These are phyloP conservation scores for Diutina sp. DNA, from an alignment of 1,139 yeast species.

Conservation along the genomic window DNA sequence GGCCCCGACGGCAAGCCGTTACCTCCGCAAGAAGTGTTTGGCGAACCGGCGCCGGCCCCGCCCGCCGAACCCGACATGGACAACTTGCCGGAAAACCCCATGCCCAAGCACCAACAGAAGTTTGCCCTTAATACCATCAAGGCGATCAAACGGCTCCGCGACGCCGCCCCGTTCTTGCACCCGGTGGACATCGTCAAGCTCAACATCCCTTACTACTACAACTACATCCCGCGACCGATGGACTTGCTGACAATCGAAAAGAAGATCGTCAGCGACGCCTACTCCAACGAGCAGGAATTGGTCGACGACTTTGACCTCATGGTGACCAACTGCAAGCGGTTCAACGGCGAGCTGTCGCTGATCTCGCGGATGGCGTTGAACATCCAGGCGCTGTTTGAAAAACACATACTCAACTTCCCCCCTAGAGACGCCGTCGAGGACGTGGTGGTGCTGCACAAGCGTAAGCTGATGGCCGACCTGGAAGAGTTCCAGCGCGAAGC, in stretches of 20 bases:
- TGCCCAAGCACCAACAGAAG: constrained; percentile 78
- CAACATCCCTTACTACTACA: constrained; percentile 84
- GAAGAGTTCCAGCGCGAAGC: constrained; percentile 1
- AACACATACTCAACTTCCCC: constrained; percentile 89
- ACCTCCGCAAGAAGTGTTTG: background rate
- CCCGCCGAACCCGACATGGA: constrained; percentile 60
- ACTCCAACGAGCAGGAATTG: constrained; percentile 55
- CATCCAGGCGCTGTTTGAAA: constrained; percentile 84
- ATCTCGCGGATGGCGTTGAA: constrained; percentile 88
- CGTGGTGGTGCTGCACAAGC: constrained; percentile 32
- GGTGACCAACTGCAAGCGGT: constrained; percentile 68
- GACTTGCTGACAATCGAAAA: constrained; percentile 84
- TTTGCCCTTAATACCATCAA: constrained; percentile 56
- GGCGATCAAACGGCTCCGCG: constrained; percentile 82
- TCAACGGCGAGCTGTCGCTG: constrained; percentile 75
- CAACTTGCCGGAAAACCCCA: constrained; percentile 53
- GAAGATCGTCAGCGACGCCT: constrained; percentile 58
- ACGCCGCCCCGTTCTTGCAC: constrained; percentile 77
- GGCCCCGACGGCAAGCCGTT: constrained; percentile 1
- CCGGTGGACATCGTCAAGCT: constrained; percentile 88
- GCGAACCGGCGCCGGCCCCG: constrained; percentile 57
- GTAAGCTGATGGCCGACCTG: constrained; percentile 9
- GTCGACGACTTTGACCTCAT: constrained; percentile 74
- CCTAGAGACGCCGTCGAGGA: constrained; percentile 46
- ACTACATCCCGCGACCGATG: constrained; percentile 81